Evolutionary conservation across 78 protist genomes (phyloP).

Genomic region (Monosiga brevicollis): DNA sequence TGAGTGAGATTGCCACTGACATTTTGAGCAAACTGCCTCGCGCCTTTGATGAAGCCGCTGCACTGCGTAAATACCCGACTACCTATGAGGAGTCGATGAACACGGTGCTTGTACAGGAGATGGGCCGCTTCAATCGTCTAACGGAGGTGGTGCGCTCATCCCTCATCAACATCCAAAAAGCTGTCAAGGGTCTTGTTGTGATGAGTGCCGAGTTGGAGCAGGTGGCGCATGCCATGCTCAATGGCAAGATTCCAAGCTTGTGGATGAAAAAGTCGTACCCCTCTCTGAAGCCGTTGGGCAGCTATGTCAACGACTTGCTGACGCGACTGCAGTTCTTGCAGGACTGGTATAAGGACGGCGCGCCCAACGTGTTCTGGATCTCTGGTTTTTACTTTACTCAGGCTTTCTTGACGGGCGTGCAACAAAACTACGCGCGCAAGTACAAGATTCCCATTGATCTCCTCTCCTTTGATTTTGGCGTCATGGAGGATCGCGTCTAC

Average conservation of each 20-base stretch:
- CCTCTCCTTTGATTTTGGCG: slow-evolving; percentile 1
- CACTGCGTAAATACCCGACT: slow-evolving; percentile 27
- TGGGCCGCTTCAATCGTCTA: slow-evolving; percentile 46
- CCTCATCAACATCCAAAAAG: slow-evolving; percentile 35
- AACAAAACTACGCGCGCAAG: slow-evolving; percentile 40
- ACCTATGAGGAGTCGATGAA: slow-evolving; percentile 40
- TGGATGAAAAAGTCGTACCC: slow-evolving; percentile 51
- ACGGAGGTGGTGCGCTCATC: slow-evolving; percentile 10
- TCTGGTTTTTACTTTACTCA: slow-evolving; percentile 86
- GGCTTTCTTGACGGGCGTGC: slow-evolving; percentile 74
- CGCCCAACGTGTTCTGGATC: slow-evolving; percentile 61
- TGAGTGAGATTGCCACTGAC: slow-evolving; percentile 22
- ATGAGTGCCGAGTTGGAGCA: slow-evolving; percentile 55
- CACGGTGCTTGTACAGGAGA: slow-evolving; percentile 60
- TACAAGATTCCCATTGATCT: slow-evolving; percentile 24
- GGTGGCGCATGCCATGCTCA: slow-evolving; percentile 6
- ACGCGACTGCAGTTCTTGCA: slow-evolving; percentile 38
- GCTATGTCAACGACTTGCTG: slow-evolving; percentile 39
- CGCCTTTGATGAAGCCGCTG: slow-evolving; percentile 30
- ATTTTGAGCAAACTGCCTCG: slow-evolving; percentile 41
- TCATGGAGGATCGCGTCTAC: background rate
- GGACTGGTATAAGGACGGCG: slow-evolving; percentile 48
- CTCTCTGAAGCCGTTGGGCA: slow-evolving; percentile 44
- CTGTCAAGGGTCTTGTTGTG: slow-evolving; percentile 59
- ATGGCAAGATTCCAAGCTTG: slow-evolving; percentile 18